These are phyloP conservation scores for Pseudocercospora eumusae DNA, from an alignment of 2,329 filamentous ascomycete species.

Conservation along the genomic window DNA sequence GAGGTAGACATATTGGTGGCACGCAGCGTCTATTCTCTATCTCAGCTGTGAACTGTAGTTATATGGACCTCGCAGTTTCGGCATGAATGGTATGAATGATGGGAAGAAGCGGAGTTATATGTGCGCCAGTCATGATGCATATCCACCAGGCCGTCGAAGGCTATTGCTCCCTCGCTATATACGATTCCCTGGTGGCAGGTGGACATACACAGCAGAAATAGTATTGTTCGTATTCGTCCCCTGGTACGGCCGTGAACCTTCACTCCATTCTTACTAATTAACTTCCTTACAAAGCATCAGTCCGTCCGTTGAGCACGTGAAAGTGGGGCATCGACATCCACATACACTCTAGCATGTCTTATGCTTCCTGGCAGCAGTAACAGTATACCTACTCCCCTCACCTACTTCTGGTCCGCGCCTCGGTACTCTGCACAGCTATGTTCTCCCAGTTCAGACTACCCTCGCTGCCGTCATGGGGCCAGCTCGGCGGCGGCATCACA, in stretches of 20 bases:
- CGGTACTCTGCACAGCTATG: constrained; percentile 20
- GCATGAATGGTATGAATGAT: no score
- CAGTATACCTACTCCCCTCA: background rate
- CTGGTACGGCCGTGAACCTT: no score
- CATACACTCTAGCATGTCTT: background rate
- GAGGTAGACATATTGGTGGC: no score
- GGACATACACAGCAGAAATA: no score
- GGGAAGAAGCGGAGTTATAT: background rate
- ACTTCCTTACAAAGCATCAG: no score
- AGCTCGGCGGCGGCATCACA: constrained; percentile 41
- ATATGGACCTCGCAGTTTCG: no score
- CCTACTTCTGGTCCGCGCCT: background rate
- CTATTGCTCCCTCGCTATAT: background rate
- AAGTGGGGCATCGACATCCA: background rate
- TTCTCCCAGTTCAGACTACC: constrained; percentile 36
- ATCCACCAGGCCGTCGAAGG: background rate
- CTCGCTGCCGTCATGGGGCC: constrained; percentile 32
- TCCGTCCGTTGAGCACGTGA: background rate
- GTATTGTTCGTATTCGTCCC: background rate
- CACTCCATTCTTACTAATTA: no score
- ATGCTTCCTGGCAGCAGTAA: background rate
- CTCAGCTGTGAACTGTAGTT: no score
- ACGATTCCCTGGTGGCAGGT: background rate
- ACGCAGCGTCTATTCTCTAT: no score
- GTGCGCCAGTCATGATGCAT: background rate